Evolutionary conservation across 2,329 filamentous ascomycete genomes (phyloP), one percentile per base, ranked within the genome.

Genomic region (Hymenoscyphus infarciens): DNA sequence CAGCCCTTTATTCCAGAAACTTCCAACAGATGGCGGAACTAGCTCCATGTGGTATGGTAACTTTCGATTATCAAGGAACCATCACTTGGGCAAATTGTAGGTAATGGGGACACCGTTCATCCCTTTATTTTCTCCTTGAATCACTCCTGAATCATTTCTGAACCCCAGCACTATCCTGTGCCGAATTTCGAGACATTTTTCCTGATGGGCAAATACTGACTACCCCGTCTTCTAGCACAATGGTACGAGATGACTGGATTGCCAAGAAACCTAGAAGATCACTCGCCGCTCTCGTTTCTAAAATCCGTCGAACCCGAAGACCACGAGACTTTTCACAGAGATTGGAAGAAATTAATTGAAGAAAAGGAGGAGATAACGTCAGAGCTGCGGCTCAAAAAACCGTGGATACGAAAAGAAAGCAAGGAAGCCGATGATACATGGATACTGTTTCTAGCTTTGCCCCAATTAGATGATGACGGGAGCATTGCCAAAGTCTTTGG

Each of bases 311-410:
- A 84, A 38, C 79, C 84, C 6, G 86, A 90, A 66, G 89, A 92
- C 68, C 80, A 83, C 38, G 74, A 77, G 0, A 77, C 79, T 0
- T 80, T 91, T 8, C 79, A 84, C 68, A 74, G 77, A 2, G 80
- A 85, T 2, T 92, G 89, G 89, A 74, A 78, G 38, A 81, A 78
- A 39, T 77, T 92, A 1, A 79, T 89, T 1, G 75, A 81, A 3
- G 81, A 87, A 42, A 89, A 87, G 8, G 81, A 87, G 61, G 89
- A 92, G 69, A 89, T 92, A 68, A 82, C 89, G 1, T 91, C 92
- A 78, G 90, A 89, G 70, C 54, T 68, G 13, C 63, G 68, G 6
- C 83, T 84, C 35, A 81, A 81, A 39, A 87, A 87, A 74, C 79
- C 85, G 61, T 79, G 81, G 61, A 81, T 83, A 25, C 83, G 83